A percentile compares a stretch with the other conserved stretches of the same genome.
Conservation (phyloP, 257 asterid genomes). For the Haberlea rhodopensis region DNA sequence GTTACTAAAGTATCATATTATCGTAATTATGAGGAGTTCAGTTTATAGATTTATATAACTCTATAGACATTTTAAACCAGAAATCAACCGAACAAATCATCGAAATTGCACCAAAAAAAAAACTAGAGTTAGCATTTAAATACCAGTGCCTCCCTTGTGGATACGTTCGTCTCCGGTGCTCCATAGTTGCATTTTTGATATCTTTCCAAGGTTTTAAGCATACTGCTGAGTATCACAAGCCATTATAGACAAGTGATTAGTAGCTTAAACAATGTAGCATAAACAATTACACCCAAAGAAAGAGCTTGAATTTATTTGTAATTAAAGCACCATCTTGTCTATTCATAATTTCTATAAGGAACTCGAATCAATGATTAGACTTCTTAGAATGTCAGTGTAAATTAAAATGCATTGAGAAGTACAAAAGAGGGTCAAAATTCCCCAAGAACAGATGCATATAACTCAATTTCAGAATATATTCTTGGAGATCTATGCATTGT, state of each 20-base stretch:
- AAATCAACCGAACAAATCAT: background rate
- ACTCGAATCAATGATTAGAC: background rate
- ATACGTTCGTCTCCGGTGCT: slow-evolving; percentile 85
- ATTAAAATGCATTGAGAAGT: slow-evolving; percentile 19
- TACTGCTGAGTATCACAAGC: slow-evolving; percentile 51
- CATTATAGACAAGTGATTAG: slow-evolving; percentile 24
- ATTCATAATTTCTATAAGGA: too few relatives aligned
- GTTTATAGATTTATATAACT: background rate
- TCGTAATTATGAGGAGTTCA: background rate
- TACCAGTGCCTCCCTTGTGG: slow-evolving; percentile 97
- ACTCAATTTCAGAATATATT: slow-evolving; percentile 20
- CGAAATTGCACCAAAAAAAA: background rate
- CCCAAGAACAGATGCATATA: slow-evolving; percentile 16
- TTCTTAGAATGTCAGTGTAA: slow-evolving; percentile 17
- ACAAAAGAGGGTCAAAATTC: slow-evolving; percentile 9
- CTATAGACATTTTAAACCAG: background rate
- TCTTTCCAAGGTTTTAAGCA: slow-evolving; percentile 95
- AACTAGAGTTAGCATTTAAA: too few relatives aligned
- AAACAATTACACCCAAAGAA: background rate
- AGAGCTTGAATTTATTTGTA: background rate
- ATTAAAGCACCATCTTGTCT: background rate
- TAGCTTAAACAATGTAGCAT: background rate
- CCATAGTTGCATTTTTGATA: slow-evolving; percentile 98
- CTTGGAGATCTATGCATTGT: slow-evolving; percentile 15
- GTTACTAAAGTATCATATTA: background rate